Base-by-base conservation (phyloP, 371 early-diverging fungal genomes). In the Smittium culicis region DNA sequence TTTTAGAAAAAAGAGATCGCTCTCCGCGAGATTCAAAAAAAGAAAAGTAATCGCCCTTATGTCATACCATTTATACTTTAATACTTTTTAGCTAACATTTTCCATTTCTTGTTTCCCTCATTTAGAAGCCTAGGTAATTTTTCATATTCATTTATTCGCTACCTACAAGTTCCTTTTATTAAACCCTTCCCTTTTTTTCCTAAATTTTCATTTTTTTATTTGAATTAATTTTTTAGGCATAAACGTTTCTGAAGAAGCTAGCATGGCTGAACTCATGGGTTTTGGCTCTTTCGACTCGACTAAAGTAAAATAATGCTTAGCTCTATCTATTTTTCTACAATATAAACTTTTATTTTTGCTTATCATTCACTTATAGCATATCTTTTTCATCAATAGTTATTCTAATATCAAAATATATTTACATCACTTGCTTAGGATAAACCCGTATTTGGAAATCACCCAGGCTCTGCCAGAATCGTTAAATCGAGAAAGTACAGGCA, bases 231-330 rank as follows among this genome's bases (percentile, higher is more conserved):
- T 45, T 45, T 45, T 11, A 45, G 20, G 11, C 20, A 5, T 45
- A 20, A 20, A 45, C 5, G 5, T 11, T 11, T 45, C 45, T 45
- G 20, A 20, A 45, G 45, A 45, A 45, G 5, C 45, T 45, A 11
- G 20, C 64, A 85, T 90, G 87, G 81, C 73, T 77, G 77, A 78
- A 1, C 35, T 87, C 66, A 86, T 95, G 89, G 96, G 96, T 1
- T 91, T 95, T 76, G 84, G 85, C 5, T 88, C 88, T 1, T 96
- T 96, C 69, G 86, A 88, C 31, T 84, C 90, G 0, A 96, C 96
- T 34, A 93, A 94, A 75, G 88, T 86, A 79, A 65, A 55, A 32
- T 34, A n/a, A n/a, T n/a, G n/a, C n/a, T n/a, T n/a, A n/a, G n/a
- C n/a, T n/a, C n/a, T n/a, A n/a, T n/a, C n/a, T n/a, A n/a, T n/a